A percentile compares a stretch with the other conserved stretches of the same genome.
These are phyloP conservation scores for Colletotrichum orbiculare DNA, from an alignment of 2,329 filamentous ascomycete species.

Conservation along the genomic window DNA sequence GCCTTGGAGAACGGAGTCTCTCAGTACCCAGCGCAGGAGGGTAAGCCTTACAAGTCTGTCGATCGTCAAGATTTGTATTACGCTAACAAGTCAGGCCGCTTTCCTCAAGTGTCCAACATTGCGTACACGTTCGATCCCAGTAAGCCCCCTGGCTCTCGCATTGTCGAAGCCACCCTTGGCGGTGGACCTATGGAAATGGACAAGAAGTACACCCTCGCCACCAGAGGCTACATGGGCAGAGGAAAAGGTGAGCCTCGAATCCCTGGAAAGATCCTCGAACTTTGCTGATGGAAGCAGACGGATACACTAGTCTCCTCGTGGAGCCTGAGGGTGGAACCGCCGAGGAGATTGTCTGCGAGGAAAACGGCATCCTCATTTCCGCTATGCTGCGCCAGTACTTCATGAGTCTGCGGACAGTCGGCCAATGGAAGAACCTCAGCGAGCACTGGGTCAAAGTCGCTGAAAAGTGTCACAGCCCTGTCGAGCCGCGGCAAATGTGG, in stretches of 20 bases:
- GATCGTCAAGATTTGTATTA: not conserved
- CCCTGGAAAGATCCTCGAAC: not conserved
- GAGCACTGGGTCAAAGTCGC: slow-evolving; percentile 77
- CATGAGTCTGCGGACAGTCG: slow-evolving; percentile 83
- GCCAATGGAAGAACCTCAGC: slow-evolving; percentile 81
- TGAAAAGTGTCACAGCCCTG: slow-evolving; percentile 64
- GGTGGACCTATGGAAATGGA: slow-evolving; percentile 70
- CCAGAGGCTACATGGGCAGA: slow-evolving; percentile 87
- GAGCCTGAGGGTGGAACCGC: slow-evolving; percentile 79
- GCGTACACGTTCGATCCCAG: slow-evolving; percentile 77
- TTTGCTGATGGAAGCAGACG: slow-evolving; percentile 61
- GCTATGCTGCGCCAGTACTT: slow-evolving; percentile 92
- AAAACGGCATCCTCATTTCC: slow-evolving; percentile 87
- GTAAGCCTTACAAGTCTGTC: slow-evolving; percentile 44
- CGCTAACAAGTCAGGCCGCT: slow-evolving; percentile 60
- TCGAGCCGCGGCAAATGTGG: slow-evolving; percentile 53
- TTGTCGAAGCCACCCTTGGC: slow-evolving; percentile 71
- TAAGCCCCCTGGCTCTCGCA: slow-evolving; percentile 68
- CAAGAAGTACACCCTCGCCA: slow-evolving; percentile 78
- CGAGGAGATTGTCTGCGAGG: slow-evolving; percentile 84
- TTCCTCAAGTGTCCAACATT: slow-evolving; percentile 90
- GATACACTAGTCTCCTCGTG: slow-evolving; percentile 81
- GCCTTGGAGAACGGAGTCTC: slow-evolving; percentile 88
- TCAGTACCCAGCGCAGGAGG: slow-evolving; percentile 85
- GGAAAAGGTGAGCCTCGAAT: slow-evolving; percentile 68